phyloP scores from a whole-genome alignment of 176 grass and related monocot genomes.

The Oryza meridionalis region DNA sequence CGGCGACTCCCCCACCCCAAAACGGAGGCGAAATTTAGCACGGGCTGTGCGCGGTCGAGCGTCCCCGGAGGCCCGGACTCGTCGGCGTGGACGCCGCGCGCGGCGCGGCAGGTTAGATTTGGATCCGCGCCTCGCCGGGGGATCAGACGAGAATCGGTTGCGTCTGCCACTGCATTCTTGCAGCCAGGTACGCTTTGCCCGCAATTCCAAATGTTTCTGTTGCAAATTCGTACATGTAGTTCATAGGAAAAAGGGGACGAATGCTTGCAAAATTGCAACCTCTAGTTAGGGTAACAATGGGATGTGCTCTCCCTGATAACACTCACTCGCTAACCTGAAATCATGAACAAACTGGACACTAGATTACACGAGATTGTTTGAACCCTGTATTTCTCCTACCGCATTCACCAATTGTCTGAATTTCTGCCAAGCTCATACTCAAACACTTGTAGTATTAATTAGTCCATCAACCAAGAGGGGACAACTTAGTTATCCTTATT shows the following conservation, averaged over 20 bases:
- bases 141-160: neutral
- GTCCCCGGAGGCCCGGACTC: neutral
- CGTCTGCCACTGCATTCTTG: neutral
- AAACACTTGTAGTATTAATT: neutral
- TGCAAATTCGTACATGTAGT: neutral
- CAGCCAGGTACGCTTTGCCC: neutral
- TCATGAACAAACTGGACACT: neutral
- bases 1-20: neutral
- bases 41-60: neutral
- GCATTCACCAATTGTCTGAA: conserved; percentile 21
- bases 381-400: neutral
- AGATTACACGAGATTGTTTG: neutral
- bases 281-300: neutral
- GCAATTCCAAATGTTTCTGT: too few species aligned
- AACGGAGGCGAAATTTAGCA: neutral
- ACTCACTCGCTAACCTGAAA: neutral
- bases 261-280: neutral
- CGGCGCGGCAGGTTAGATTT: neutral
- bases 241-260: neutral
- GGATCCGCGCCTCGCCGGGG: neutral
- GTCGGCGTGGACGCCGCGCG: neutral
- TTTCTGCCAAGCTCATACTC: conserved; percentile 5
- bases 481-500: conserved; percentile 12
- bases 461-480: neutral
- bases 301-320: neutral